Conservation (phyloP, 2,329 filamentous ascomycete genomes). For the Xylaria multiplex region DNA sequence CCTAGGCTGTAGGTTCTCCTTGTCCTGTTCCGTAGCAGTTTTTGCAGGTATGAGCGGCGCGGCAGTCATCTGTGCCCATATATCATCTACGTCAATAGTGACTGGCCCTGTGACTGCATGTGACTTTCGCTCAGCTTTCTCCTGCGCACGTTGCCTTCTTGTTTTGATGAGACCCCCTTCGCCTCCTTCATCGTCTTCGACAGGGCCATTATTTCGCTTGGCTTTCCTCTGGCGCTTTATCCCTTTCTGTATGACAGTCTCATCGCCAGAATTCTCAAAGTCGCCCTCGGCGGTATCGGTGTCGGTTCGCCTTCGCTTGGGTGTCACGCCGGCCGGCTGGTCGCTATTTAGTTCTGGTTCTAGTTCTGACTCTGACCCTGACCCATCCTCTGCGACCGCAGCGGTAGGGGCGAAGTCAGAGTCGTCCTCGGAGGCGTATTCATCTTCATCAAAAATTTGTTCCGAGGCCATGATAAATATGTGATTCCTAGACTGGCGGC, state of each 20-base stretch:
- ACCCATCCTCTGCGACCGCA: slow-evolving; percentile 56
- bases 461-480: slow-evolving; percentile 56
- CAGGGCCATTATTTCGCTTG: slow-evolving; percentile 54
- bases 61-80: slow-evolving; percentile 74
- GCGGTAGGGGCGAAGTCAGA: slow-evolving; percentile 76
- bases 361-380: slow-evolving; percentile 66
- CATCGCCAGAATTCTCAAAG: slow-evolving; percentile 77
- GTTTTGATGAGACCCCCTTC: slow-evolving; percentile 77
- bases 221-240: slow-evolving; percentile 63
- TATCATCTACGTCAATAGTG: slow-evolving; percentile 75
- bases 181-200: slow-evolving; percentile 61
- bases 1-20: slow-evolving; percentile 33
- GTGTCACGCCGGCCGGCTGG: slow-evolving; percentile 33
- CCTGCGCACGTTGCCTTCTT: slow-evolving; percentile 72
- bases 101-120: slow-evolving; percentile 65
- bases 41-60: slow-evolving; percentile 51
- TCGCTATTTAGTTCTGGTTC: slow-evolving; percentile 53
- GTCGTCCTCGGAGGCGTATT: slow-evolving; percentile 77
- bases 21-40: slow-evolving; percentile 38
- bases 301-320: slow-evolving; percentile 49
- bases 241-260: slow-evolving; percentile 72
- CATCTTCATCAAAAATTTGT: slow-evolving; percentile 57
- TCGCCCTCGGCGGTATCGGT: slow-evolving; percentile 54
- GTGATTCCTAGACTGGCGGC: not conserved
- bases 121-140: slow-evolving; percentile 69